phyloP scores from a whole-genome alignment of 2,329 filamentous ascomycete species.

The Pseudocercospora crystallina region DNA sequence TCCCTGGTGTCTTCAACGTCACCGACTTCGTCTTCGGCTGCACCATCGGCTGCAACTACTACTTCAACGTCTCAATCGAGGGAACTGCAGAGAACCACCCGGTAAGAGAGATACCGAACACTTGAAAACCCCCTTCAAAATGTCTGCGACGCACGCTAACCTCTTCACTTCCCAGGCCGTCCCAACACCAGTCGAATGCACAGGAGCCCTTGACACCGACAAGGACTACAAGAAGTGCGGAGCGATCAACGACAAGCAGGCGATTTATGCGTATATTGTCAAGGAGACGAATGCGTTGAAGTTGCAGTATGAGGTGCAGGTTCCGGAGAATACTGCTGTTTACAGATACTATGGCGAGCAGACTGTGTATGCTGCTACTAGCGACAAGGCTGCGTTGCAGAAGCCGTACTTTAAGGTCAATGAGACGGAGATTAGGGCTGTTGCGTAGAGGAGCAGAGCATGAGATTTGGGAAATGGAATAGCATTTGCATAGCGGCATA shows the following conservation, averaged over 20 bases:
- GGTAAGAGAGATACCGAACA: no score
- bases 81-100: conserved; percentile 21
- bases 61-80: conserved; percentile 23
- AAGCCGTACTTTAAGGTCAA: conserved; percentile 18
- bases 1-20: conserved; percentile 21
- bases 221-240: conserved; percentile 28
- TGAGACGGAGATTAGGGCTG: conserved; percentile 18
- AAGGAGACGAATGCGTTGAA: conserved; percentile 22
- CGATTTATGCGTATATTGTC: conserved; percentile 23
- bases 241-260: conserved; percentile 14
- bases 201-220: conserved; percentile 16
- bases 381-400: conserved; percentile 20
- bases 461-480: no score
- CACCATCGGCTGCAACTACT: conserved; percentile 24
- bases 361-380: conserved; percentile 25
- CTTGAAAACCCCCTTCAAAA: no score
- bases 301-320: conserved; percentile 21
- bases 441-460: conserved; percentile 7
- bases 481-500: no score
- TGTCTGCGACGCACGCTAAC: no score
- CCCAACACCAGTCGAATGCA: conserved; percentile 19
- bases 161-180: no score
- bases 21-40: conserved; percentile 30
- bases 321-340: not conserved
- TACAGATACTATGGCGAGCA: conserved; percentile 24